Conservation (phyloP, 768 basidiomycete species). For the Mycena latifolia region DNA sequence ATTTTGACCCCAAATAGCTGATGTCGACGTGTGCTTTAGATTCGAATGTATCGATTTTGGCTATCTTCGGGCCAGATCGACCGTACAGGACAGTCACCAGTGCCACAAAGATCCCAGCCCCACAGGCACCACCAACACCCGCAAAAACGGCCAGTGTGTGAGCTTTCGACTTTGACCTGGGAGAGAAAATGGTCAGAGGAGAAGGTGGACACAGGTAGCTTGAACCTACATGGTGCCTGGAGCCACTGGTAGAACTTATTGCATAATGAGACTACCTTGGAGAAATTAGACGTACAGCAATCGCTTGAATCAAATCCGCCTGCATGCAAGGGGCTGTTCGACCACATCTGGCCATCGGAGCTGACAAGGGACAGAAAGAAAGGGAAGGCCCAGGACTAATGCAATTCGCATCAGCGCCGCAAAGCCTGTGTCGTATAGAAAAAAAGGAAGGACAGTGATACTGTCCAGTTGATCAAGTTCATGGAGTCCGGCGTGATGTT, state of each 20-base stretch:
- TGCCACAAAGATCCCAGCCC: slow-evolving; percentile 28
- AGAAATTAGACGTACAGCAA: slow-evolving; percentile 42
- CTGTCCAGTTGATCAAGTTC: slow-evolving; percentile 53
- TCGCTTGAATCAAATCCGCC: slow-evolving; percentile 52
- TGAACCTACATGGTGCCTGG: slow-evolving; percentile 49
- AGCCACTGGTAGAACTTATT: slow-evolving; percentile 38
- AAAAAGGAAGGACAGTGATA: slow-evolving; percentile 43
- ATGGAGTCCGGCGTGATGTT: slow-evolving; percentile 59
- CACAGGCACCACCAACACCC: slow-evolving; percentile 37
- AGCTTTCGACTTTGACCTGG: slow-evolving; percentile 32
- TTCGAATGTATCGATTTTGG: slow-evolving; percentile 21
- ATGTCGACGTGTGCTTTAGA: too few species aligned
- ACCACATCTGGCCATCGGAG: slow-evolving; percentile 60
- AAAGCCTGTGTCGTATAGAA: too few species aligned
- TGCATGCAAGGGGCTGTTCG: slow-evolving; percentile 62
- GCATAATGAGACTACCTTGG: background rate
- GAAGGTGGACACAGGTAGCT: background rate
- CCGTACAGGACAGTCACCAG: slow-evolving; percentile 26
- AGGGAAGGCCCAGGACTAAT: slow-evolving; percentile 59
- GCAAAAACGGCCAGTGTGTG: slow-evolving; percentile 34
- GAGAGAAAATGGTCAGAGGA: background rate
- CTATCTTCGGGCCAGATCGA: slow-evolving; percentile 4
- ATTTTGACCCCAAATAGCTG: too few species aligned
- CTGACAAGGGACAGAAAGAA: slow-evolving; percentile 64
- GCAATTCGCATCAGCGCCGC: background rate